Evolutionary conservation across 768 basidiomycete species (phyloP).

Genomic region (Suillus cothurnatus): DNA sequence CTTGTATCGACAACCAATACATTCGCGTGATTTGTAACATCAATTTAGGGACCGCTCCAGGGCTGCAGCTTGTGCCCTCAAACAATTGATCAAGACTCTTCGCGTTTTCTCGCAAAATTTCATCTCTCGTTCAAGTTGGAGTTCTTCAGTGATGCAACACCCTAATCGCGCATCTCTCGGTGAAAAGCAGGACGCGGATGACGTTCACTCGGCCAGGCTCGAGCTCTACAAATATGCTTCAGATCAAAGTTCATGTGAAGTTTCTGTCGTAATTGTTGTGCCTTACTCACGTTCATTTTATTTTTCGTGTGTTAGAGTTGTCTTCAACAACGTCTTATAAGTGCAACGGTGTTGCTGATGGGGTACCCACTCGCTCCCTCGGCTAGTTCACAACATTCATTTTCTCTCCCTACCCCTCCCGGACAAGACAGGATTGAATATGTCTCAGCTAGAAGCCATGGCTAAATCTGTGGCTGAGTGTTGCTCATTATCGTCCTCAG

Average conservation of each 20-base stretch:
- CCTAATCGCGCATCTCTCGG: background rate
- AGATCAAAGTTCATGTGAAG: background rate
- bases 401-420: background rate
- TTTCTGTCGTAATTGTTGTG: constrained; percentile 6
- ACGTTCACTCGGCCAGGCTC: background rate
- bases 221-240: background rate
- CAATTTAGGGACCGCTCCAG: background rate
- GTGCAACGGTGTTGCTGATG: background rate
- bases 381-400: background rate
- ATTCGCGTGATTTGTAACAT: background rate
- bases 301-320: background rate
- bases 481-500: background rate
- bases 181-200: background rate
- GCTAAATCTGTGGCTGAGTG: background rate
- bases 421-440: background rate
- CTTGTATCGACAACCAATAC: background rate
- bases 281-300: constrained; percentile 9
- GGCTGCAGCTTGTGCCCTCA: background rate
- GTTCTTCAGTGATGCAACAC: background rate
- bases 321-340: background rate
- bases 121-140: background rate
- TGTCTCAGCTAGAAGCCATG: background rate
- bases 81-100: background rate
- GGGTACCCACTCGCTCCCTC: background rate
- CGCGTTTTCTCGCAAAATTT: background rate